Percentiles rank a stretch among this genome's conserved stretches.
These are phyloP conservation scores for Agastache rugosa DNA, from an alignment of 257 asterid species.

Conservation along the genomic window DNA sequence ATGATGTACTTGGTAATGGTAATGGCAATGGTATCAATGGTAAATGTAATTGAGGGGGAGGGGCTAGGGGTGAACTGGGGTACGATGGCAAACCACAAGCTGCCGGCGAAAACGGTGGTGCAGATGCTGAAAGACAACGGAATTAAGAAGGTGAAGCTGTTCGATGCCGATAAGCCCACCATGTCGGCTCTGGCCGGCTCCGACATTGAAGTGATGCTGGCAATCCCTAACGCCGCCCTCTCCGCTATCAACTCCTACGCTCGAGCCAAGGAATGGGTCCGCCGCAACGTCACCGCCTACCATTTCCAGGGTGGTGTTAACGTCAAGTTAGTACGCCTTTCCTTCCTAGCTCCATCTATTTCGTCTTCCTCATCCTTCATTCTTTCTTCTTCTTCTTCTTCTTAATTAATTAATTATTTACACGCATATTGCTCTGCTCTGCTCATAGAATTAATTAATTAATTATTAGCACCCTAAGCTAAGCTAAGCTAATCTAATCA, in stretches of 20 bases:
- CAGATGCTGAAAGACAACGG: conserved; percentile 68
- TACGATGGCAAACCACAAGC: conserved; percentile 72
- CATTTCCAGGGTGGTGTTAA: conserved; percentile 73
- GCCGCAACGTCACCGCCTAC: conserved; percentile 64
- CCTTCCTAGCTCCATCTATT: neutral
- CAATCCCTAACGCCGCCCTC: conserved; percentile 79
- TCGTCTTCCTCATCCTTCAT: neutral
- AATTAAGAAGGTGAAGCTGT: conserved; percentile 69
- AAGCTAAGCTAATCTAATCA: no score
- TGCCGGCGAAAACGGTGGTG: conserved; percentile 70
- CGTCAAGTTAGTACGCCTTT: conserved; percentile 52
- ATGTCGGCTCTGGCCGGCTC: conserved; percentile 74
- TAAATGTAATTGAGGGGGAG: no score
- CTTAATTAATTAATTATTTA: no score
- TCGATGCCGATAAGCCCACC: conserved; percentile 69
- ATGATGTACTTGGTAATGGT: no score
- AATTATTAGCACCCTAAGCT: no score
- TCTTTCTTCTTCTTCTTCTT: neutral
- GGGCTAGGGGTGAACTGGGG: conserved; percentile 87
- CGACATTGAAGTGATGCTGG: conserved; percentile 77
- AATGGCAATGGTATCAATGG: no score
- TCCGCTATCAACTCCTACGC: conserved; percentile 55
- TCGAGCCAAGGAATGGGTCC: conserved; percentile 75
- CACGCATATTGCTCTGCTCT: no score
- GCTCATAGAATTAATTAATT: no score